Evolutionary conservation across 2,329 filamentous ascomycete species (phyloP).

Genomic region (Diaporthe vexans): DNA sequence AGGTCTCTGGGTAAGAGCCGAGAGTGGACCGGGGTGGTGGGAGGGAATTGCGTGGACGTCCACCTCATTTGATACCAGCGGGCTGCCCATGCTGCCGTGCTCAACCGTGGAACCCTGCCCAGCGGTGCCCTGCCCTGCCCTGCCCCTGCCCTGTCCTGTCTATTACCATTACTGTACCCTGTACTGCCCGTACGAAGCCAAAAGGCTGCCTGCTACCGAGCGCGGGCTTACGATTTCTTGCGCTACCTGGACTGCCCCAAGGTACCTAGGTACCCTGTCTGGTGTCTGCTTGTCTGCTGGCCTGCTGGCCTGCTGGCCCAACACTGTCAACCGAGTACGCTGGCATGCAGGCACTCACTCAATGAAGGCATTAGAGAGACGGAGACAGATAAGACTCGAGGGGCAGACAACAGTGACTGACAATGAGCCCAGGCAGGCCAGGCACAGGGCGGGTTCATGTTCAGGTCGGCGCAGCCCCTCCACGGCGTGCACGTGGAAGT

Average conservation of each 20-base stretch:
- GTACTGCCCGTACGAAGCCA: slow-evolving; percentile 2
- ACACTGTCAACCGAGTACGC: background rate
- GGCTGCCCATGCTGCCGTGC: slow-evolving; percentile 11
- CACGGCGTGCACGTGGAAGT: slow-evolving; percentile 25
- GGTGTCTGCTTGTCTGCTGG: background rate
- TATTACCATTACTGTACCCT: background rate
- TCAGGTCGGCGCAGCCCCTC: slow-evolving; percentile 5
- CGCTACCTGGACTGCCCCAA: background rate
- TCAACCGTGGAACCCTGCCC: slow-evolving; percentile 25
- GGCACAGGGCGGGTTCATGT: slow-evolving; percentile 13
- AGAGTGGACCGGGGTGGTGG: slow-evolving; percentile 31
- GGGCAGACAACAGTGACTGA: background rate
- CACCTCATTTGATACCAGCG: slow-evolving; percentile 14
- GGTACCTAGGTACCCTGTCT: background rate
- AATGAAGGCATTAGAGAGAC: background rate
- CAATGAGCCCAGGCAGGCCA: slow-evolving; percentile 5
- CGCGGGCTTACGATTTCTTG: background rate
- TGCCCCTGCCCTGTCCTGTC: background rate
- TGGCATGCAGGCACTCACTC: background rate
- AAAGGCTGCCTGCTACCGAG: slow-evolving; percentile 6
- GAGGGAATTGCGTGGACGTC: slow-evolving; percentile 39
- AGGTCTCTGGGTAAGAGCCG: slow-evolving; percentile 19
- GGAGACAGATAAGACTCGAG: background rate
- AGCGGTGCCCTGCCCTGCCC: background rate
- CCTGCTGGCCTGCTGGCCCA: background rate